Base-by-base conservation (phyloP, 768 basidiomycete species). In the Pisolithus orientalis region DNA sequence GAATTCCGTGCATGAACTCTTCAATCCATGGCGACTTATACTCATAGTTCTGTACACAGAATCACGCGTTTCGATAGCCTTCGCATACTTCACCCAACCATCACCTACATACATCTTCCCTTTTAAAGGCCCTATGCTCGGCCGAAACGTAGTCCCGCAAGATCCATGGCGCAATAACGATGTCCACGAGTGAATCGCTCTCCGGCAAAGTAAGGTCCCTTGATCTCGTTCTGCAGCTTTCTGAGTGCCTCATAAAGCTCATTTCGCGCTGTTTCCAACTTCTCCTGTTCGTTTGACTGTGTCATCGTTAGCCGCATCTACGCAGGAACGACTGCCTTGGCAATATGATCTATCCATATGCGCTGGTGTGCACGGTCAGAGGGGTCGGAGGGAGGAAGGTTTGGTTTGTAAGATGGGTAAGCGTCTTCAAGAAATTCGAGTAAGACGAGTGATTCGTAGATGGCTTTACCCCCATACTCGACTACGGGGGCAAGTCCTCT, bases 381-480 rank as follows among this genome's bases (percentile, higher is more conserved):
- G 1, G 83, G 77, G 54, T 84, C 78, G 5, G 55, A 48, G 0
- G 84, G 80, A 37, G 82, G 72, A n/a, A 84, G 63, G 34, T 65
- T 65, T 7, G 79, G 79, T 38, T 66, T 70, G 54, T 73, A 53
- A 7, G 58, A 45, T 9, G 54, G 55, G 61, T 75, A 82, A 4
- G 77, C 74, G 47, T 87, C 85, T 57, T 87, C 84, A 53, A 87
- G 71, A 64, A 83, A 83, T 64, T 87, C 83, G 64, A 76, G 75
- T 42, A 87, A 65, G 46, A 86, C 71, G 49, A 82, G 73, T 4
- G 80, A 82, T 57, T 87, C 85, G 66, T 86, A 83, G 5, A 87
- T 61, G 1, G 82, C 79, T 51, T 73, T 76, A 16, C 70, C 71
- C 32, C 69, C 61, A 50, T 78, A 77, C 49, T 78, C 76, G 62